Conservation (phyloP, 805 yeast species). For the Debaryomyces tyrocola region DNA sequence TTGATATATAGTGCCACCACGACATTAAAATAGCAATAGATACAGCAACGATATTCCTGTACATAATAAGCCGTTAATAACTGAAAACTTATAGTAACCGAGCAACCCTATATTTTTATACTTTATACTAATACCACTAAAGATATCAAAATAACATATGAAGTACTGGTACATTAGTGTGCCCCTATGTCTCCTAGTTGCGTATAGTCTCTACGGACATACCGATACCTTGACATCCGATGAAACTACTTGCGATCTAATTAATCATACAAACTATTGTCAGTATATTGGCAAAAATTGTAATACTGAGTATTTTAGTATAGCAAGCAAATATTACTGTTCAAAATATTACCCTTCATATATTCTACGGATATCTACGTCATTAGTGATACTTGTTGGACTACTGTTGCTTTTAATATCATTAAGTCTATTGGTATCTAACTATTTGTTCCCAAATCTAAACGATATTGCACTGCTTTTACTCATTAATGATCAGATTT, state of each 20-base stretch:
- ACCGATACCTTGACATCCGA: not conserved
- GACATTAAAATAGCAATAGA: no score
- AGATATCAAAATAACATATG: not conserved
- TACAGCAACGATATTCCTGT: no score
- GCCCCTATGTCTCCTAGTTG: not conserved
- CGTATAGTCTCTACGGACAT: not conserved
- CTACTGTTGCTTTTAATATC: slow-evolving; percentile 20
- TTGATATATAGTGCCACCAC: no score
- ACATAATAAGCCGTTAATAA: no score
- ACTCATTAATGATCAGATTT: slow-evolving; percentile 25
- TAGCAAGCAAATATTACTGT: slow-evolving; percentile 33
- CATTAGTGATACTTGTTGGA: slow-evolving; percentile 11
- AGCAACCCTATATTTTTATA: no score
- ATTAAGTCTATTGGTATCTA: slow-evolving; percentile 35
- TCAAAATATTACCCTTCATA: slow-evolving; percentile 14
- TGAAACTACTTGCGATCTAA: not conserved
- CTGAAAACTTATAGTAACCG: no score
- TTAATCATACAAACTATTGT: slow-evolving; percentile 14
- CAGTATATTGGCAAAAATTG: slow-evolving; percentile 17
- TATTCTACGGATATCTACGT: slow-evolving; percentile 6
- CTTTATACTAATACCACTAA: no score
- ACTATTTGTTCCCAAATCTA: slow-evolving; percentile 30
- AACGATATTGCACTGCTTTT: slow-evolving; percentile 24
- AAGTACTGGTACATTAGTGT: not conserved
- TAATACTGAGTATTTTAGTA: slow-evolving; percentile 20